Percentiles rank a stretch among this genome's conserved stretches.
Evolutionary conservation across 345 rosid species (phyloP).

Genomic region (Hevea brasiliensis): DNA sequence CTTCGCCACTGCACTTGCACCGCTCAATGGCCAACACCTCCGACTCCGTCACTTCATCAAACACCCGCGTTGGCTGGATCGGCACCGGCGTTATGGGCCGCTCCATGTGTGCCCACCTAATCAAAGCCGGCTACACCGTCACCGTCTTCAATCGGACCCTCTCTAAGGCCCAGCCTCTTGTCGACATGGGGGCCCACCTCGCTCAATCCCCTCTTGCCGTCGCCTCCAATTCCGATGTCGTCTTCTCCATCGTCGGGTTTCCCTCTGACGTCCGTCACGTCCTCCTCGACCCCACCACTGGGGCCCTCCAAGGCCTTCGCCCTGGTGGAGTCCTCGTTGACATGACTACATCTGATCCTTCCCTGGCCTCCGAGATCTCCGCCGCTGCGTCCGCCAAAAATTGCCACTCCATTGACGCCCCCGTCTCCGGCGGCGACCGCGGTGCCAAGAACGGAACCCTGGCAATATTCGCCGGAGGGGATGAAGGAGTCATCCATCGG

Average conservation of each 20-base stretch:
- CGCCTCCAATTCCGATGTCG: constrained; percentile 75
- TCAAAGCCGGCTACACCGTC: constrained; percentile 74
- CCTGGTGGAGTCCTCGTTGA: constrained; percentile 79
- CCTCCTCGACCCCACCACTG: constrained; percentile 63
- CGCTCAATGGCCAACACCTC: constrained; percentile 60
- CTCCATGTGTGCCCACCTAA: constrained; percentile 75
- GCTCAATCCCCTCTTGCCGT: constrained; percentile 63
- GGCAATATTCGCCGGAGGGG: constrained; percentile 80
- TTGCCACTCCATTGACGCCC: constrained; percentile 75
- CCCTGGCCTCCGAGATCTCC: constrained; percentile 72
- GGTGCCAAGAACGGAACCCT: constrained; percentile 72
- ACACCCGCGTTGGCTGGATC: constrained; percentile 86
- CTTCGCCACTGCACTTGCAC: constrained; percentile 23
- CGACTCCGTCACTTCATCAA: constrained; percentile 46
- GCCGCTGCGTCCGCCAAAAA: constrained; percentile 48
- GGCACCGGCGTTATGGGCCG: constrained; percentile 93
- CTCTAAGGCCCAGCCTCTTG: constrained; percentile 74
- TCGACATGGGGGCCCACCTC: constrained; percentile 70
- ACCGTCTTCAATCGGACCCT: constrained; percentile 84
- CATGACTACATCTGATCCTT: constrained; percentile 97
- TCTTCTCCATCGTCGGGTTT: constrained; percentile 90
- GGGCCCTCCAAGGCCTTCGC: constrained; percentile 73
- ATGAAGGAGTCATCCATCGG: constrained; percentile 40
- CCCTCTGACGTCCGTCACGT: constrained; percentile 90
- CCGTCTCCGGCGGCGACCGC: constrained; percentile 74